Conservation (phyloP, 768 basidiomycete genomes). For the Pulveroboletus sp. region DNA sequence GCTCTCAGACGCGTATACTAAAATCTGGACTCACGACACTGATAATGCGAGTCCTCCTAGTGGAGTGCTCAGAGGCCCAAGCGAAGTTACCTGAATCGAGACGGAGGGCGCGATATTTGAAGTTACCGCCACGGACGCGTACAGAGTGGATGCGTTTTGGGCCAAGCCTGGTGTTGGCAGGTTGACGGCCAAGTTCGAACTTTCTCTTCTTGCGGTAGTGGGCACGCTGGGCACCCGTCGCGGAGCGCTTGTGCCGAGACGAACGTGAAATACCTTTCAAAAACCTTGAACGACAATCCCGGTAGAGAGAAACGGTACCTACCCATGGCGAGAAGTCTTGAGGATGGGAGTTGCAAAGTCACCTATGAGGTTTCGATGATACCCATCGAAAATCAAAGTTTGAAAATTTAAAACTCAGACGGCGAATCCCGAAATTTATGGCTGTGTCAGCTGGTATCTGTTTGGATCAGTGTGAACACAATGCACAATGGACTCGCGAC, state of each 20-base stretch:
- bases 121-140: conserved; percentile 91
- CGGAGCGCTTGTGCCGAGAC: conserved; percentile 96
- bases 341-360: conserved; percentile 41
- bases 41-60: conserved; percentile 94
- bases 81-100: conserved; percentile 97
- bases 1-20: background rate
- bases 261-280: conserved; percentile 89
- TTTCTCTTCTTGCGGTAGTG: conserved; percentile 99
- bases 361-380: conserved; percentile 50
- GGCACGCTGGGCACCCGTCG: conserved; percentile 86
- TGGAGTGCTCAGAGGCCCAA: conserved; percentile 93
- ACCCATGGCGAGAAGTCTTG: conserved; percentile 78
- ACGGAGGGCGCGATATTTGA: conserved; percentile 94
- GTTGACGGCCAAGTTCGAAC: conserved; percentile 98
- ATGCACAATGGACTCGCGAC: too few species aligned
- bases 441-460: conserved; percentile 1
- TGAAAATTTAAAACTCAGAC: conserved; percentile 27
- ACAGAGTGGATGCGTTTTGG: conserved; percentile 93
- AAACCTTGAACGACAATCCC: conserved; percentile 8
- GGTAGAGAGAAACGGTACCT: conserved; percentile 36
- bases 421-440: conserved; percentile 23
- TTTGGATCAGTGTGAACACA: too few species aligned
- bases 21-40: conserved; percentile 67
- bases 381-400: conserved; percentile 37
- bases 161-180: conserved; percentile 96